Percentiles rank a stretch among this genome's conserved stretches.
Evolutionary conservation across 768 basidiomycete species (phyloP).

Genomic region (Russula griseocarnosa): DNA sequence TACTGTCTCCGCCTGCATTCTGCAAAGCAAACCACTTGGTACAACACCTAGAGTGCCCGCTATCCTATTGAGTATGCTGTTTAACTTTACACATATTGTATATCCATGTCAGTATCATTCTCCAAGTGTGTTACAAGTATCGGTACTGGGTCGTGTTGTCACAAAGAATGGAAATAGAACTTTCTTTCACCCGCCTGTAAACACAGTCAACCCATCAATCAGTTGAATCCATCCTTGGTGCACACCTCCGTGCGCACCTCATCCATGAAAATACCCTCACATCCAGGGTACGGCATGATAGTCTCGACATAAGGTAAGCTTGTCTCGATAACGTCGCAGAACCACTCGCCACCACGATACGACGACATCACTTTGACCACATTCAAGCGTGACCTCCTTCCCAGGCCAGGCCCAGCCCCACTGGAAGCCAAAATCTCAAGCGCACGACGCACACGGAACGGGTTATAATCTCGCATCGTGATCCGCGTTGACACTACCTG

Average conservation of each 20-base stretch:
- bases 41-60: too few species aligned
- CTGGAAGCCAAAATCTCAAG: background rate
- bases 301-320: constrained; percentile 20
- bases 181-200: constrained; percentile 6
- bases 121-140: background rate
- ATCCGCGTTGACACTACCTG: background rate
- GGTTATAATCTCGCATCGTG: constrained; percentile 17
- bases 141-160: background rate
- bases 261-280: constrained; percentile 15
- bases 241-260: constrained; percentile 17
- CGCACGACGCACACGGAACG: constrained; percentile 9
- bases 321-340: background rate
- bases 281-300: constrained; percentile 3
- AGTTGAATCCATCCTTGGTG: too few species aligned
- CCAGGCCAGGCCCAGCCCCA: background rate
- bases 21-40: too few species aligned
- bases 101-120: background rate
- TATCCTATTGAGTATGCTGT: background rate
- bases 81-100: background rate
- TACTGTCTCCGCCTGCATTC: too few species aligned
- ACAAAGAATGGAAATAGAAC: constrained; percentile 18
- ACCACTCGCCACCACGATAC: constrained; percentile 9
- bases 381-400: background rate
- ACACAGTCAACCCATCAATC: background rate
- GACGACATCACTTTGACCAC: background rate